Conservation (phyloP, 495 filamentous ascomycete genomes). For the Pyrenula massariospora region DNA sequence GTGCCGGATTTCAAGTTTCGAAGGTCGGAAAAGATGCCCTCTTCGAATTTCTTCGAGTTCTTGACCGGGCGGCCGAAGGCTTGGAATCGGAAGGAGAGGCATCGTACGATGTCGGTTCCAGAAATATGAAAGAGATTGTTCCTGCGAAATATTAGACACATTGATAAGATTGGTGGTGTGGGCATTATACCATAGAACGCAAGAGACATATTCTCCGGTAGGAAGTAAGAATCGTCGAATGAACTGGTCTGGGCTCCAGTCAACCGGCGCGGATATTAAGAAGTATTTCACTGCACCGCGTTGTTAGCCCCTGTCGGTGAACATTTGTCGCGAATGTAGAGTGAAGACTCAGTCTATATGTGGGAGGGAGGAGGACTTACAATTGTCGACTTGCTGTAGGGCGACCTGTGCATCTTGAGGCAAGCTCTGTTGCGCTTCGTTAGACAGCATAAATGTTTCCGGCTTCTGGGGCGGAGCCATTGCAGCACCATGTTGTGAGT, state of each 20-base stretch:
- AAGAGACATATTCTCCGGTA: conserved; percentile 97
- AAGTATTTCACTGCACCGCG: conserved; percentile 84
- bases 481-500: conserved; percentile 37
- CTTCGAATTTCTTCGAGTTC: conserved; percentile 99
- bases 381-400: conserved; percentile 93
- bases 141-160: conserved; percentile 41
- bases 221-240: conserved; percentile 91
- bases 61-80: conserved; percentile 96
- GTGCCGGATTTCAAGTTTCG: conserved; percentile 96
- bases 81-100: conserved; percentile 95
- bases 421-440: conserved; percentile 88
- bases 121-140: conserved; percentile 99
- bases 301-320: conserved; percentile 10
- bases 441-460: conserved; percentile 96
- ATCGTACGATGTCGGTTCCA: conserved; percentile 96
- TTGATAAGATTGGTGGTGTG: background rate
- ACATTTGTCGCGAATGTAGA: background rate
- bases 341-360: conserved; percentile 1
- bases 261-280: conserved; percentile 94
- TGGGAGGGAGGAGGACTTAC: conserved; percentile 44
- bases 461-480: conserved; percentile 78
- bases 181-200: conserved; percentile 83
- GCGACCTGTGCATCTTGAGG: conserved; percentile 96
- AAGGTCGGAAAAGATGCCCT: conserved; percentile 97
- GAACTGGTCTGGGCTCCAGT: conserved; percentile 94